A percentile compares a stretch with the other conserved stretches of the same genome.
These are phyloP conservation scores for Wickerhamiella dianesei DNA, from an alignment of 805 yeast species.

Conservation along the genomic window DNA sequence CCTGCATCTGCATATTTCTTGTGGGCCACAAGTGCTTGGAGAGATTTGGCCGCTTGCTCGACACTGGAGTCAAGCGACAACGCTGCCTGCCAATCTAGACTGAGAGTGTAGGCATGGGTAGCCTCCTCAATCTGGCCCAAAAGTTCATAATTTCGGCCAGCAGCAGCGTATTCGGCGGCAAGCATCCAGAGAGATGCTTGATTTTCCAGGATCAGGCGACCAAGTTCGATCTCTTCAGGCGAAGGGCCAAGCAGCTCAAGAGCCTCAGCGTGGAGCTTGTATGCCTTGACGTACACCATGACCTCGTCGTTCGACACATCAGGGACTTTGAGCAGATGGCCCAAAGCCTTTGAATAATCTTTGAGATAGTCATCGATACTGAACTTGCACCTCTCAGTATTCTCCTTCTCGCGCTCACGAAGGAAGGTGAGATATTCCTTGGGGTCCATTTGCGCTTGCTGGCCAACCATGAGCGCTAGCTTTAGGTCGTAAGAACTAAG, in stretches of 20 bases:
- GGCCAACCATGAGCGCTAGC: constrained; percentile 73
- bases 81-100: constrained; percentile 79
- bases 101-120: constrained; percentile 51
- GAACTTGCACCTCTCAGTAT: constrained; percentile 53
- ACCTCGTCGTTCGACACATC: constrained; percentile 36
- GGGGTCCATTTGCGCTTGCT: constrained; percentile 95
- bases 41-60: constrained; percentile 46
- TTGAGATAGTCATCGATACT: constrained; percentile 68
- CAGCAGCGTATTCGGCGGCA: constrained; percentile 49
- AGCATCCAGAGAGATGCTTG: constrained; percentile 53
- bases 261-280: constrained; percentile 58
- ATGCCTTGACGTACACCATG: constrained; percentile 52
- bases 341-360: constrained; percentile 53
- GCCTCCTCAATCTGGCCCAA: constrained; percentile 47
- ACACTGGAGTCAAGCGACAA: constrained; percentile 37
- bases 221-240: constrained; percentile 21
- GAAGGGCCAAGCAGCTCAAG: constrained; percentile 37
- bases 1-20: constrained; percentile 71
- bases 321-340: constrained; percentile 34
- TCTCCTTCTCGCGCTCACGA: constrained; percentile 59
- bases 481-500: constrained; percentile 72
- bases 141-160: constrained; percentile 67
- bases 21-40: constrained; percentile 40
- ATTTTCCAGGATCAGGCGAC: constrained; percentile 33
- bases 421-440: constrained; percentile 90